Conservation (phyloP, 345 rosid genomes). For the Heritiera fomes region DNA sequence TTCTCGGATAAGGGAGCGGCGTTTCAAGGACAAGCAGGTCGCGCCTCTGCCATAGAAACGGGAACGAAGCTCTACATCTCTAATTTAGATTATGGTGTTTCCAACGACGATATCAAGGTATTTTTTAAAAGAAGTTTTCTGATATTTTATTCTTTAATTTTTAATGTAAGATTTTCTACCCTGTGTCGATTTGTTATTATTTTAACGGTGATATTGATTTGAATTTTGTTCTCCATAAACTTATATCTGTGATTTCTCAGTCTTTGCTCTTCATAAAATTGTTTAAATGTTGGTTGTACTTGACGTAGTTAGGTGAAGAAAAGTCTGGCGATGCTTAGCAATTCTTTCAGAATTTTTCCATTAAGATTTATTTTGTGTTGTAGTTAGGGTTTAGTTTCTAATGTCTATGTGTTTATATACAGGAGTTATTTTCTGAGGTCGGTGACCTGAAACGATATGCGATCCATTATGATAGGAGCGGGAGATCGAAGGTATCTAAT, state of each 20-base stretch:
- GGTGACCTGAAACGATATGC: slow-evolving; percentile 88
- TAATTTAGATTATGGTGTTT: slow-evolving; percentile 89
- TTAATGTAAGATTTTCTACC: background rate
- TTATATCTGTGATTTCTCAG: background rate
- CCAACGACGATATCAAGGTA: slow-evolving; percentile 95
- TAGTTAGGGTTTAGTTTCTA: background rate
- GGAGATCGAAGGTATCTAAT: slow-evolving; percentile 91
- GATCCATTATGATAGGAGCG: slow-evolving; percentile 86
- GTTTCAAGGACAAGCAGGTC: slow-evolving; percentile 49
- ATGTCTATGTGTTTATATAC: slow-evolving; percentile 14
- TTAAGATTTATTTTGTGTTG: background rate
- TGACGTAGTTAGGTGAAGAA: background rate
- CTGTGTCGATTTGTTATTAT: background rate
- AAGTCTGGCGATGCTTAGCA: background rate
- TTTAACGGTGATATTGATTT: background rate
- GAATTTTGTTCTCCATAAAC: background rate
- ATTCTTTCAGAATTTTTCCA: background rate
- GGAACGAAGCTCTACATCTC: slow-evolving; percentile 95
- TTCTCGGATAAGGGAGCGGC: slow-evolving; percentile 48
- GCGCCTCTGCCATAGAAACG: slow-evolving; percentile 71
- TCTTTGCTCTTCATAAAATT: background rate
- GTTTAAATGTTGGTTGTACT: background rate
- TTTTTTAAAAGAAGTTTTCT: too few relatives aligned
- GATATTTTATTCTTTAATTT: background rate
- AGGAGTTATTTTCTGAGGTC: slow-evolving; percentile 90